phyloP scores from a whole-genome alignment of 2,329 filamentous ascomycete genomes.

The Teratosphaeria pseudoeucalypti region DNA sequence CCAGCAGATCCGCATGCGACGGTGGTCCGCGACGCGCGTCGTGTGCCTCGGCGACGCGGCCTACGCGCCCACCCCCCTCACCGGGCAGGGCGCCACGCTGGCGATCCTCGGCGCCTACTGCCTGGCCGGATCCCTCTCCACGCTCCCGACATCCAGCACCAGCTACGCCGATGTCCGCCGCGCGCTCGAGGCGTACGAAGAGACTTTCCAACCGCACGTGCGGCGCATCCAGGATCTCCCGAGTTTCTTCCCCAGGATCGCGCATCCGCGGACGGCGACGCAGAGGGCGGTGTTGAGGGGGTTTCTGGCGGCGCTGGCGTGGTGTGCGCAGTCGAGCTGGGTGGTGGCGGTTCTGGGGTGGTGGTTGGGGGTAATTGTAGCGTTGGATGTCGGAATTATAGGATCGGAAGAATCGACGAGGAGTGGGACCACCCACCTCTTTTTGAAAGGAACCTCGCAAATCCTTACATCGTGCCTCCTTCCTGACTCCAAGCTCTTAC shows the following conservation, averaged over 20 bases:
- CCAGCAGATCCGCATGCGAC: conserved; percentile 29
- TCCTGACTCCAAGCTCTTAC: no score
- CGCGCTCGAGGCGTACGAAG: conserved; percentile 16
- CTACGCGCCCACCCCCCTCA: conserved; percentile 26
- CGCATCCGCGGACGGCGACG: conserved; percentile 17
- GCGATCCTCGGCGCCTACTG: conserved; percentile 31
- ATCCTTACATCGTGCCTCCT: no score
- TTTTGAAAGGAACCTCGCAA: no score
- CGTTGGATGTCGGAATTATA: no score
- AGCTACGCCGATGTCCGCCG: conserved; percentile 3
- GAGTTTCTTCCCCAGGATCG: conserved; percentile 19
- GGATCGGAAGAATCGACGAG: no score
- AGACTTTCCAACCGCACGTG: conserved; percentile 16
- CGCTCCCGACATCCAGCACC: conserved; percentile 1
- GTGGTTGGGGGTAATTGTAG: no score
- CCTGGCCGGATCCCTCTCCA: conserved; percentile 20
- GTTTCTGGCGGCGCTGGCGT: not conserved
- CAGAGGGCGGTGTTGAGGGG: conserved; percentile 11
- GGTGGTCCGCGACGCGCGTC: conserved; percentile 26
- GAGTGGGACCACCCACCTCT: no score
- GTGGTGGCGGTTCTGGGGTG: not conserved
- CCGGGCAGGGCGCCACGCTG: conserved; percentile 23
- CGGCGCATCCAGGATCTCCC: conserved; percentile 19
- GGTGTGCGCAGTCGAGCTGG: not conserved
- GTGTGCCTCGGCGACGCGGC: conserved; percentile 31